A percentile compares a stretch with the other conserved stretches of the same genome.
Conservation (phyloP, 768 basidiomycete genomes). For the Kwoniella bestiolae region DNA sequence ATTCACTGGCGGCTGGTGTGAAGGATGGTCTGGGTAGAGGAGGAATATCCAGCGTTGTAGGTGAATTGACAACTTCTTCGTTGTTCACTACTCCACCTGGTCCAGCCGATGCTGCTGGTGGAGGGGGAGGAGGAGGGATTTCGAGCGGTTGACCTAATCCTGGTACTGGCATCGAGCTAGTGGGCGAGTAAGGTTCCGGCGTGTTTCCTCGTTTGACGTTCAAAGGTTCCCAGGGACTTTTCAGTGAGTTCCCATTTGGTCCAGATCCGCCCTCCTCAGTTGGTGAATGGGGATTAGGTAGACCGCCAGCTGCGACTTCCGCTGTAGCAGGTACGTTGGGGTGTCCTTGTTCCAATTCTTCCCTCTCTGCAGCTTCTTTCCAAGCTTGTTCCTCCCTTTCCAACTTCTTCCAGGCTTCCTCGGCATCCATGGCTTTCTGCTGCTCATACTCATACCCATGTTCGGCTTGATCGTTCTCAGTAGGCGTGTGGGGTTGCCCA, state of each 20-base stretch:
- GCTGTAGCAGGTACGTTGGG: not conserved
- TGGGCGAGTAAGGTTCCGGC: constrained; percentile 22
- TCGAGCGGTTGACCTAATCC: constrained; percentile 4
- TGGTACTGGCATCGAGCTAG: not conserved
- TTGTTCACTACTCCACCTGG: not conserved
- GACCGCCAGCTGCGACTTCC: too few relatives aligned
- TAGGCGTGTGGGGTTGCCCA: not conserved
- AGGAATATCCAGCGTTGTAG: constrained; percentile 1
- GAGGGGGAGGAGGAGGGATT: not conserved
- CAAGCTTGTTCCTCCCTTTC: constrained; percentile 29
- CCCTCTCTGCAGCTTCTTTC: constrained; percentile 20
- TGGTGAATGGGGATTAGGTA: constrained; percentile 19
- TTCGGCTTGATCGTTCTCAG: not conserved
- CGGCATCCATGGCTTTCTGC: constrained; percentile 32
- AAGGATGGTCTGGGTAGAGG: constrained; percentile 7
- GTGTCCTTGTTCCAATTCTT: constrained; percentile 8
- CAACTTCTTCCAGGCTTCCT: constrained; percentile 30
- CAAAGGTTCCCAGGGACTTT: constrained; percentile 46
- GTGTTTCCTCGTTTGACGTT: constrained; percentile 35
- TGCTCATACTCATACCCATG: constrained; percentile 51
- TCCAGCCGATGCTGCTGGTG: constrained; percentile 3
- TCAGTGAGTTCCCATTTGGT: not conserved
- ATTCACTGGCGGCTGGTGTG: constrained; percentile 18
- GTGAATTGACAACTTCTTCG: constrained; percentile 9
- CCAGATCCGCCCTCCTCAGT: not conserved